Conservation (phyloP, 2,329 filamentous ascomycete genomes). For the Blastomyces silverae region DNA sequence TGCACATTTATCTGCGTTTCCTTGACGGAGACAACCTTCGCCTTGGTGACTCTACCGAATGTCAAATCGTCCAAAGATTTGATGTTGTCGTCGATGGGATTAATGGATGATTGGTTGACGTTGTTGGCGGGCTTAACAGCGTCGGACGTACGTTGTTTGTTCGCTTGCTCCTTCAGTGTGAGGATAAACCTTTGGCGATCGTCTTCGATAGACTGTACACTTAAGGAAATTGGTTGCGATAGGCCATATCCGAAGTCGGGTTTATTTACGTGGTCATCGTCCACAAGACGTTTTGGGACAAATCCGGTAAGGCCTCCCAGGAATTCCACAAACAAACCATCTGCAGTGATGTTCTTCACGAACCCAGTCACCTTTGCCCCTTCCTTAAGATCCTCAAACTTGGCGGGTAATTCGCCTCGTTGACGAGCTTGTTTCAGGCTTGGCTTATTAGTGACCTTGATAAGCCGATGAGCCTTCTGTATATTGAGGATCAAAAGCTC, state of each 20-base stretch:
- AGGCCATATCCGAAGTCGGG: constrained; percentile 72
- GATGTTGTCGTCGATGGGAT: constrained; percentile 60
- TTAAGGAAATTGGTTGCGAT: constrained; percentile 66
- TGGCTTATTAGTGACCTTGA: constrained; percentile 75
- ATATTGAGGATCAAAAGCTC: constrained; percentile 86
- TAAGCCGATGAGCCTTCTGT: constrained; percentile 65
- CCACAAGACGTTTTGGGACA: constrained; percentile 70
- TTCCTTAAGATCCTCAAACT: constrained; percentile 63
- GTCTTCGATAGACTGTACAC: constrained; percentile 64
- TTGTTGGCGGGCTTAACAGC: constrained; percentile 31
- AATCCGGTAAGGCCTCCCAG: constrained; percentile 68
- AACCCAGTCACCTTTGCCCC: constrained; percentile 68
- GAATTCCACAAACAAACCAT: constrained; percentile 85
- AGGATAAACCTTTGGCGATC: constrained; percentile 63
- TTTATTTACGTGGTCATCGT: constrained; percentile 59
- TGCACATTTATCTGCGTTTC: constrained; percentile 88
- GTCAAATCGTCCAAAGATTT: constrained; percentile 63
- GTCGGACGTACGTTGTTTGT: constrained; percentile 44
- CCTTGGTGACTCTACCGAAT: constrained; percentile 67
- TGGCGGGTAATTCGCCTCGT: constrained; percentile 62
- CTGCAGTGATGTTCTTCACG: constrained; percentile 73
- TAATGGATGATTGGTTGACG: constrained; percentile 36
- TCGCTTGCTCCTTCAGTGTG: constrained; percentile 51
- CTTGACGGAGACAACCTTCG: constrained; percentile 75
- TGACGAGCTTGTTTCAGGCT: constrained; percentile 70